Evolutionary conservation across 257 asterid species (phyloP), one percentile per base, ranked within the genome.

Genomic region (Capsicum baccatum): DNA sequence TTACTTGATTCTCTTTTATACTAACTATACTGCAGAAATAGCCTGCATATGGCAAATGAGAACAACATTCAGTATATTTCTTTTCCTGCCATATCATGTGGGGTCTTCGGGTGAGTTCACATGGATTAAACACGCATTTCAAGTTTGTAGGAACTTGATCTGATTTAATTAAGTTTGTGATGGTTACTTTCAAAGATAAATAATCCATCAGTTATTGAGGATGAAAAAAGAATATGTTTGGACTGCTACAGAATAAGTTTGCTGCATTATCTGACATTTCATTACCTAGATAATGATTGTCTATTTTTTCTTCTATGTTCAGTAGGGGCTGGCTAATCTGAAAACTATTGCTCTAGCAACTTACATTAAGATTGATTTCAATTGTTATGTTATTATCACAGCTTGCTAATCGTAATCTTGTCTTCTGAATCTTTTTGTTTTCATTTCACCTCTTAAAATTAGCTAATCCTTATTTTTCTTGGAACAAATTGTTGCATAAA

Each of bases 51-150:
- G 37, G 98, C 99, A 58, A 95, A 91, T 82, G 93, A 91, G 85
- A 91, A 91, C 89, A 89, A 86, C 91, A 91, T 95, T 87, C 93
- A 92, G 69, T 95, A 94, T 79, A 73, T 93, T 85, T 98, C 98
- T 68, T 97, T 97, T 88, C 88, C 98, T 85, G 98, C 99, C 73
- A 94, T 97, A 39, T 68, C 98, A 21, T 97, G 99, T 80, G 99
- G 99, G 48, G 91, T 93, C 73, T 93, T 63, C n/a, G 86, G 96
- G 99, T 97, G 88, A 84, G 90, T 79, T 68, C 14, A 60, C 55
- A 48, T 19, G 50, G 63, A 82, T 63, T 84, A 79, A 84, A 67
- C 62, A 33, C 26, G 50, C 33, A 78, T 78, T 54, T 54, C 50
- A 54, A 14, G 64, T 54, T 26, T 54, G 0, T 78, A 54, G 15